phyloP scores from a whole-genome alignment of 139 green algal genomes.

The Chlorella sp. region DNA sequence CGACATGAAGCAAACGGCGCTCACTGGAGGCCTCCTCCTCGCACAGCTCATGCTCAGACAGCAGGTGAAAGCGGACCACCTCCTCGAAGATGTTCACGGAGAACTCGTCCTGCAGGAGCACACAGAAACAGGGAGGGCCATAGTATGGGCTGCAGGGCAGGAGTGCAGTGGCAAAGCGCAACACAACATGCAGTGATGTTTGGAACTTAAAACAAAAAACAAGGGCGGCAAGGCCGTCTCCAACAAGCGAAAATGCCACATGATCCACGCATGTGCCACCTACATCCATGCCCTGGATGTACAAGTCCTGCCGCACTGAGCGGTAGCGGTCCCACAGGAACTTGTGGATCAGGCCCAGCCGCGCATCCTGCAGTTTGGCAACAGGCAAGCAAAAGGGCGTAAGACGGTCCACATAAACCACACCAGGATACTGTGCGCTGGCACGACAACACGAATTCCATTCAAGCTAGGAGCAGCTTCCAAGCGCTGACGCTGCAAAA shows the following conservation, averaged over 20 bases:
- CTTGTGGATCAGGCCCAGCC: slow-evolving; percentile 65
- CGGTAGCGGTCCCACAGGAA: slow-evolving; percentile 93
- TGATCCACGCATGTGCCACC: background rate
- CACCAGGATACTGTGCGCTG: too few relatives aligned
- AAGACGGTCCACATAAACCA: too few relatives aligned
- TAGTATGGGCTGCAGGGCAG: too few relatives aligned
- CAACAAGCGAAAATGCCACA: background rate
- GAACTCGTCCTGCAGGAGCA: slow-evolving; percentile 49
- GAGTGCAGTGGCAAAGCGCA: background rate
- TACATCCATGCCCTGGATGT: slow-evolving; percentile 69
- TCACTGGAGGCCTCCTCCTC: slow-evolving; percentile 47
- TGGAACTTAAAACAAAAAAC: background rate
- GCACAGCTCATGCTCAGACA: slow-evolving; percentile 81
- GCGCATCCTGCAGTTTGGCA: background rate
- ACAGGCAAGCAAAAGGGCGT: too few relatives aligned
- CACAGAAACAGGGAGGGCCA: background rate
- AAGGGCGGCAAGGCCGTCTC: background rate
- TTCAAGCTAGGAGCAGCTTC: too few relatives aligned
- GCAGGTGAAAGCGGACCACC: slow-evolving; percentile 78
- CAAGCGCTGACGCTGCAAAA: too few relatives aligned
- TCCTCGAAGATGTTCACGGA: slow-evolving; percentile 61
- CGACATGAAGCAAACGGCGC: background rate
- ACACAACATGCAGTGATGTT: background rate
- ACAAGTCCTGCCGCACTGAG: slow-evolving; percentile 78
- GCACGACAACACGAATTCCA: too few relatives aligned